These are phyloP conservation scores for Chaetoceros tenuissimus DNA, from an alignment of 108 stramenopile species.

Conservation along the genomic window DNA sequence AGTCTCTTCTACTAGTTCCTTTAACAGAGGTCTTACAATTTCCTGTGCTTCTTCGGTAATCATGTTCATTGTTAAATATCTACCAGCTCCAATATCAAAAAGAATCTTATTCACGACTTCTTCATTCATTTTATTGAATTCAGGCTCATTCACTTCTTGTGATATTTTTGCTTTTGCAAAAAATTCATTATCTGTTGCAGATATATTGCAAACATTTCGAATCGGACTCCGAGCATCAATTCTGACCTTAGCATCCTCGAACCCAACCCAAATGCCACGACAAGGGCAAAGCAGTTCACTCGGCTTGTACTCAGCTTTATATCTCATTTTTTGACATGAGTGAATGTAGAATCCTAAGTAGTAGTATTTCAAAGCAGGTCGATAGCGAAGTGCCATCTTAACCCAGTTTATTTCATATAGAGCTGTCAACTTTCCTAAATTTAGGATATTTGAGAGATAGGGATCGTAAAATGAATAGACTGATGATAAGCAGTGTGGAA, in stretches of 20 bases:
- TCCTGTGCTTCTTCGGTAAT: conserved; percentile 51
- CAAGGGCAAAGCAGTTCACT: conserved; percentile 86
- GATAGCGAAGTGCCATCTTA: conserved; percentile 20
- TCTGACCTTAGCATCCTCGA: conserved; percentile 42
- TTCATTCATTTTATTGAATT: background rate
- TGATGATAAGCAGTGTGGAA: conserved; percentile 84
- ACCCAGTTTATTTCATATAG: conserved; percentile 92
- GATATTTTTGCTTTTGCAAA: background rate
- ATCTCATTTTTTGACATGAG: conserved; percentile 88
- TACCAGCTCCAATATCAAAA: conserved; percentile 49
- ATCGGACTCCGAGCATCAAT: conserved; percentile 39
- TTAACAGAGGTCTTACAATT: conserved; percentile 49
- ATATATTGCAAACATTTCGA: conserved; percentile 35
- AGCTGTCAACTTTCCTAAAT: conserved; percentile 88
- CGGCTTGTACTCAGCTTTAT: conserved; percentile 96
- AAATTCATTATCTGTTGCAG: conserved; percentile 7
- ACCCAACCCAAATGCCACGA: conserved; percentile 70
- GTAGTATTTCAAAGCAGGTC: conserved; percentile 67
- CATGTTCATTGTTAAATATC: conserved; percentile 50
- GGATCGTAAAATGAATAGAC: conserved; percentile 97
- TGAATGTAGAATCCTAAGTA: conserved; percentile 97
- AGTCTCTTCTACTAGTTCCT: conserved; percentile 50
- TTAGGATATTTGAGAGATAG: conserved; percentile 44
- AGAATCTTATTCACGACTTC: conserved; percentile 6
- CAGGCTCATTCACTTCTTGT: conserved; percentile 1